Base-by-base conservation (phyloP, 768 basidiomycete genomes). In the Leccinellum albellum region DNA sequence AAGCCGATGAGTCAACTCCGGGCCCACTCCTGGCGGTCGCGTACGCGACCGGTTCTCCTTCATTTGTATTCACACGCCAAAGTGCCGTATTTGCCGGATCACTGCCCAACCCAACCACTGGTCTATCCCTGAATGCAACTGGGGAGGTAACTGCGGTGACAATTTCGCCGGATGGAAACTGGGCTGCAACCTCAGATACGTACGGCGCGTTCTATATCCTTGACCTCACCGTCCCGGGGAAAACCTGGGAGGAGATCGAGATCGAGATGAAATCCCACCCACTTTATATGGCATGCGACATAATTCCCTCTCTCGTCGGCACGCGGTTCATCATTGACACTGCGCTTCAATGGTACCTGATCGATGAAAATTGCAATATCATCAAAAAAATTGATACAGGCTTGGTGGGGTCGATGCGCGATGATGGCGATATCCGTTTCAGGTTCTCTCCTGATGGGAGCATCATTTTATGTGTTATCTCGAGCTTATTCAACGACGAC, bases 121-220 rank as follows among this genome's bases (percentile, higher is more conserved):
- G 15, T 3, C 33, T 29, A 2, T 29, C 58, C 20, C 0, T 53
- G 13, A 17, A 20, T 28, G 4, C 12, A 2, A 12, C 50, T 15
- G 8, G 1, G n/a, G 12, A 40, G 4, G 28, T 52, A 2, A 53
- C 32, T 24, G 40, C 29, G 2, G 7, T 63, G 31, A 53, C 64
- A 1, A 53, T 70, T n/a, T 70, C 69, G 3, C 31, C 53, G 0
- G 61, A 70, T 53, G 65, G 70, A 2, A 47, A 32, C 35, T 57
- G 58, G 56, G 47, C 64, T 17, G 69, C 58, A 37, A 60, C 60
- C 3, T 51, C 51, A n/a, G 32, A 46, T 20, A 8, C 12, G 23
- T 17, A 21, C 15, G 61, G 58, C 4, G 45, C 50, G 4, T 42
- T 64, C 23, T 20, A 63, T 20, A 56, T 64, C 21, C 12, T 56